Evolutionary conservation across 1,284 basidiomycete species (phyloP), one percentile per base, ranked within the genome.

Genomic region (Sanghuangporus weigelae): DNA sequence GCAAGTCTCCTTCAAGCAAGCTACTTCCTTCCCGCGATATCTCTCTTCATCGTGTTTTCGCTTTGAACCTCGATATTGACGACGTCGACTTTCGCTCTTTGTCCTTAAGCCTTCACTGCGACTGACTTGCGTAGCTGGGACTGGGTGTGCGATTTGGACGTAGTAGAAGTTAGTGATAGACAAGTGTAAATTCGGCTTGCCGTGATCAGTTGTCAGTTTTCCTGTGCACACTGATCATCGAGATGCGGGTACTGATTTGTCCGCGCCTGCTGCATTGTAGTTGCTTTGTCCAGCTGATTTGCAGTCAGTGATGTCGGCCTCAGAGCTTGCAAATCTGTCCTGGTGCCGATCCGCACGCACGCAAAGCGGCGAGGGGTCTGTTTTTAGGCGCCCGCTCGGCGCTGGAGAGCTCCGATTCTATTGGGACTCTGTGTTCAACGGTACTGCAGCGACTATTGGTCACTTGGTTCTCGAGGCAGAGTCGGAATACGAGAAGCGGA

Each of bases 361-460:
- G 16, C 16, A 46, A 16, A 19, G 44, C 6, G 44, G 23, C 40
- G 51, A 21, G 23, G 21, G 21, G 12, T 14, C 16, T n/a, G 38
- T 48, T 46, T 63, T 53, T 44, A 40, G 57, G 21, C 21, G 62
- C 23, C 62, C 57, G 11, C 72, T 82, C 6, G 80, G 80, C n/a
- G 50, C 69, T 16, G 74, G 73, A 16, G 80, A 82, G 68, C 68
- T 72, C n/a, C 68, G 69, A 8, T 83, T 81, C 68, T 80, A 79
- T 70, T 81, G 75, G 74, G 81, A 81, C 69, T 64, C 70, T 35
- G 68, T 71, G 46, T 76, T 80, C 64, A 72, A 75, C 59, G 76
- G 82, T 40, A 80, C 79, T 4, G 77, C 81, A 0, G 81, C 82
- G 69, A 76, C 74, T 10, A 63, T 79, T 40, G 76, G 75, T 56